phyloP scores from a whole-genome alignment of 2,329 filamentous ascomycete genomes.

The Ambrosiella beaveri region DNA sequence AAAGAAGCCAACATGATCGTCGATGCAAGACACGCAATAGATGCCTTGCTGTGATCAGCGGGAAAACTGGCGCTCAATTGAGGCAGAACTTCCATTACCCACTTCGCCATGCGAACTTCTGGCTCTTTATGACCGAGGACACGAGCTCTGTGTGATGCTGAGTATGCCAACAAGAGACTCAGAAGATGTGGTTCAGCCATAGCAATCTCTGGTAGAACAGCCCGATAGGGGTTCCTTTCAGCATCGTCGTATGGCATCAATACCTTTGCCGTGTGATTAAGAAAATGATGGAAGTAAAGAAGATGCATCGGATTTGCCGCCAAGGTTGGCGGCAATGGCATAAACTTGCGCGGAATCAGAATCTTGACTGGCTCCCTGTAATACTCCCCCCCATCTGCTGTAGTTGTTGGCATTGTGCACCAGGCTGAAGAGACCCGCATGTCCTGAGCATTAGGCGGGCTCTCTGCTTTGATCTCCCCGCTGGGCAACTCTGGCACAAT shows the following conservation, averaged over 20 bases:
- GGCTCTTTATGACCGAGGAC: slow-evolving; percentile 59
- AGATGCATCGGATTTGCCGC: slow-evolving; percentile 64
- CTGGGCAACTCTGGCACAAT: slow-evolving; percentile 29
- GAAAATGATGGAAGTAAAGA: slow-evolving; percentile 37
- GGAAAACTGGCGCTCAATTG: slow-evolving; percentile 15
- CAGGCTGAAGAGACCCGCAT: slow-evolving; percentile 9
- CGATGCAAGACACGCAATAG: slow-evolving; percentile 47
- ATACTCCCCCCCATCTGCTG: slow-evolving; percentile 30
- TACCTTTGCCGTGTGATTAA: slow-evolving; percentile 59
- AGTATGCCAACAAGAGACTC: slow-evolving; percentile 63
- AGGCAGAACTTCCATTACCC: slow-evolving; percentile 66
- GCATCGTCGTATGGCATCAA: slow-evolving; percentile 34
- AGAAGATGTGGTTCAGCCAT: slow-evolving; percentile 53
- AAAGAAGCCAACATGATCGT: slow-evolving; percentile 73
- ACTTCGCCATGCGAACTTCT: slow-evolving; percentile 57
- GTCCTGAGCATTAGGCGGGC: slow-evolving; percentile 10
- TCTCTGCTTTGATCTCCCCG: slow-evolving; percentile 8
- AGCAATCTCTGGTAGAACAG: slow-evolving; percentile 41
- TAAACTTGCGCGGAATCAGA: slow-evolving; percentile 29
- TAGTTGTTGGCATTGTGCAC: slow-evolving; percentile 8
- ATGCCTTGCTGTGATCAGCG: slow-evolving; percentile 1
- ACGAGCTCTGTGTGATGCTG: slow-evolving; percentile 61
- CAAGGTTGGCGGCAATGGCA: slow-evolving; percentile 34
- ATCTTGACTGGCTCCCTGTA: slow-evolving; percentile 54
- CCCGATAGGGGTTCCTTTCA: slow-evolving; percentile 35